Base-by-base conservation (phyloP, 169 alveolate species). In the Perkinsus chesapeaki region DNA sequence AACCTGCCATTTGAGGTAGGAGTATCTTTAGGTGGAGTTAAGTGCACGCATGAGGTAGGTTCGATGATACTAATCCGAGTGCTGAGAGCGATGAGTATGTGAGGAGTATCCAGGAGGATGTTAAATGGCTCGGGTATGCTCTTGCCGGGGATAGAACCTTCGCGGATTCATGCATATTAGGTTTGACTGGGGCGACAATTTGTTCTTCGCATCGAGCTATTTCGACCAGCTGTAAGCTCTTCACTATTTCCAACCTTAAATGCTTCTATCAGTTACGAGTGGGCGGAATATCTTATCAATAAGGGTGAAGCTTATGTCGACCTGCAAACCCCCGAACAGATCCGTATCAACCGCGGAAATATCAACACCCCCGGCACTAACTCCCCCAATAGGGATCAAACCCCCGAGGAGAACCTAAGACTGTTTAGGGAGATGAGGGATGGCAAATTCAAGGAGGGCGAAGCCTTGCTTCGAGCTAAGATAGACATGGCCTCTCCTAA, bases 51-150 rank as follows among this genome's bases (percentile, higher is more conserved):
- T 27, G 82, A 7, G 12, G 27, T 16, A 60, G 82, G 73, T 98
- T 98, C 95, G 99, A 99, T 96, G 99, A 99, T 93, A 99, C 99
- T 27, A 99, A 99, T 96, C 99, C 99, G 36, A 97, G 96, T 91
- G 98, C 99, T 34, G 99, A 99, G 96, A 98, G 98, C 73, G 96
- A 96, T 82, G 98, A 98, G 96, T 99, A 96, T 39, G 99, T 99
- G 73, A 99, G 99, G 73, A 96, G 98, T 34, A 98, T 98, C 23
- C 96, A 97, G 93, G 96, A 96, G 73, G 99, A 98, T 92, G 98
- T 98, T 20, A 94, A 94, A 91, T 99, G 99, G 99, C 95, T 99
- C 37, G 99, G 99, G 34, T 97, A 96, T 92, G 95, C 48, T 47
- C 72, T 31, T 27, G 1, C 39, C 3, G 19, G 27, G 93, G 23